Evolutionary conservation across 345 rosid genomes (phyloP), one percentile per base, ranked within the genome.

Genomic region (Brassica juncea): DNA sequence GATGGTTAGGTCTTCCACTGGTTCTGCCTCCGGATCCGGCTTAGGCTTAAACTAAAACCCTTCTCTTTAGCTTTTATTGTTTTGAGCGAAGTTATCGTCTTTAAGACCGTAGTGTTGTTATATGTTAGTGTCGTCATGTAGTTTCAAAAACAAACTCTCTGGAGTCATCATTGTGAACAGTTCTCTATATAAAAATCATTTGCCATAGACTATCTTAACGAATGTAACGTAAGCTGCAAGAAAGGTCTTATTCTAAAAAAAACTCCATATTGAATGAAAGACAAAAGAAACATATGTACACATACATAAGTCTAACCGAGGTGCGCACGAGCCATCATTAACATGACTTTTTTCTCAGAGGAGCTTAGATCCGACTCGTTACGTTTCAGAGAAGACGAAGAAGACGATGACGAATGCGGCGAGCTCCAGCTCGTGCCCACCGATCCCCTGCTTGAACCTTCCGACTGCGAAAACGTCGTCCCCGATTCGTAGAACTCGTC

Each of bases 21-120:
- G 96, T 19, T 83, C 88, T 15, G 85, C 87, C 77, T 85, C 92
- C 35, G 91, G 92, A 71, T 82, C 89, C 14, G 90, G 92, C 76
- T 86, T 86, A 91, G 80, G 84, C 52, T 66, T 76, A 77, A 72
- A 81, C 74, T 81, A n/a, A 81, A 70, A 71, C 15, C 31, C 47
- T 66, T 66, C 68, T 55, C 64, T 12, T 39, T 75, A 80, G 79
- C 78, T 60, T 32, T 32, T 68, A 49, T 32, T 54, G 19, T 74
- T 52, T 30, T 16, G 59, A 58, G 79, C 67, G 1, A 70, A 61
- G 77, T 72, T 39, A 72, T 58, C 19, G 37, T 42, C 62, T 30
- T 32, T 37, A 71, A 80, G 75, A 80, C 67, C 8, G 8, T 65
- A 75, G 80, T 74, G 32, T 70, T 80, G 80, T 80, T 69, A 64